phyloP scores from a whole-genome alignment of 371 early-diverging fungal genomes.

The Fennellomyces sp. region DNA sequence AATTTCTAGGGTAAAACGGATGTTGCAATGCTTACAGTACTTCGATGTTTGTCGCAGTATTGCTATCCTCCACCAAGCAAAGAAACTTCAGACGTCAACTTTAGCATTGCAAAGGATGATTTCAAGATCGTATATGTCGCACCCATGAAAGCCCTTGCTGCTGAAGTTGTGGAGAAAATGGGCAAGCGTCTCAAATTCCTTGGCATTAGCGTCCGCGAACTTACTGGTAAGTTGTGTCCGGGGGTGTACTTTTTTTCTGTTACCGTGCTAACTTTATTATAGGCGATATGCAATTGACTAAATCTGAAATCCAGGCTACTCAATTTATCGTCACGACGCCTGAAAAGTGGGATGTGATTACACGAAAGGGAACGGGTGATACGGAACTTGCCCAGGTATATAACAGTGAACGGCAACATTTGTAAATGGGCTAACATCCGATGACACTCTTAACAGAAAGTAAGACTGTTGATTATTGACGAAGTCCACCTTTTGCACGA shows the following conservation, averaged over 20 bases:
- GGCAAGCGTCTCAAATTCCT: conserved; percentile 82
- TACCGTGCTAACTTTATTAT: conserved; percentile 12
- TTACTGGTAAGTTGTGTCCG: conserved; percentile 69
- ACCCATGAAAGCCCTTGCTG: conserved; percentile 99
- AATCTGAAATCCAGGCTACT: conserved; percentile 87
- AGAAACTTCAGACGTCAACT: conserved; percentile 42
- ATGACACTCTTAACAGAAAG: conserved; percentile 50
- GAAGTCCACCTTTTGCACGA: conserved; percentile 99
- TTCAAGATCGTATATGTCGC: conserved; percentile 99
- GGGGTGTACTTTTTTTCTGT: not conserved
- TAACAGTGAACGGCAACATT: not conserved
- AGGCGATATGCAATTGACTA: conserved; percentile 97
- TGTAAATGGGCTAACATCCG: too few relatives aligned
- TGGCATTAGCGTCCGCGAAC: conserved; percentile 87
- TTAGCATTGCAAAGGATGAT: conserved; percentile 69
- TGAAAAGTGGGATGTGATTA: conserved; percentile 99
- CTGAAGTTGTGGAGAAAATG: conserved; percentile 96
- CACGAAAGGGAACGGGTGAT: conserved; percentile 94
- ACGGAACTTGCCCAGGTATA: conserved; percentile 83
- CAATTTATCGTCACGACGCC: conserved; percentile 99
- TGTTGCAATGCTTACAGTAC: conserved; percentile 93
- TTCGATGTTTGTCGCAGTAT: conserved; percentile 76
- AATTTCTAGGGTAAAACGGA: conserved; percentile 96
- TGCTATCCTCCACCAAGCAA: conserved; percentile 56
- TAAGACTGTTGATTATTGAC: conserved; percentile 95